Conservation (phyloP, 2,329 filamentous ascomycete species). For the Fusarium mexicanum region DNA sequence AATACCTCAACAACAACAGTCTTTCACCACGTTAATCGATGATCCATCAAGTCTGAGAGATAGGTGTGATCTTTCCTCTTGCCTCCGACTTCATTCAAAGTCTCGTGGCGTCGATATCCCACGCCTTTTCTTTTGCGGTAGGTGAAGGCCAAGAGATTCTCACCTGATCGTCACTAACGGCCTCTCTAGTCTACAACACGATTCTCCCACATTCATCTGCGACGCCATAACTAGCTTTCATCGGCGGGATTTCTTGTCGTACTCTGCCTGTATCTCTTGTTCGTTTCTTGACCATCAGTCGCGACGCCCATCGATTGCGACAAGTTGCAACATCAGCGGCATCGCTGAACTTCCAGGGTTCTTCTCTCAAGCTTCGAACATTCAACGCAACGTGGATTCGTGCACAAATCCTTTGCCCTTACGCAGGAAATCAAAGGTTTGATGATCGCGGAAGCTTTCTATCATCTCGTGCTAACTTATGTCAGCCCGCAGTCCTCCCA, state of each 20-base stretch:
- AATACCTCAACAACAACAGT: fast-evolving
- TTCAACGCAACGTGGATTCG: fast-evolving
- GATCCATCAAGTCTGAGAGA: fast-evolving
- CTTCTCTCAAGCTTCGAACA: neutral
- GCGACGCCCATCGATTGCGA: neutral
- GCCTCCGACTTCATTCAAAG: fast-evolving
- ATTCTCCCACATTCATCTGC: too few species aligned
- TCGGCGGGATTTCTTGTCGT: fast-evolving
- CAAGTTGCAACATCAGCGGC: too few species aligned
- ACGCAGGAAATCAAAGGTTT: fast-evolving
- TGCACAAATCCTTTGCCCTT: fast-evolving
- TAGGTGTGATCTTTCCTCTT: fast-evolving
- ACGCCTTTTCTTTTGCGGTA: neutral
- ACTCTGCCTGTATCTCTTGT: fast-evolving
- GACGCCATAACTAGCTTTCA: neutral
- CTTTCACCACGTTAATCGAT: fast-evolving
- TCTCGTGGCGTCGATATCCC: fast-evolving
- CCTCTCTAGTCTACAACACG: neutral
- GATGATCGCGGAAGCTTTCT: fast-evolving
- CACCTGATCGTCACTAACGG: fast-evolving
- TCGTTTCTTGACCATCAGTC: neutral
- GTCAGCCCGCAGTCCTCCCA: fast-evolving
- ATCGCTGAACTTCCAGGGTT: fast-evolving
- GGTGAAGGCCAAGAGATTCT: neutral
- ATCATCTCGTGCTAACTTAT: neutral